Evolutionary conservation across 116 monocot genomes (phyloP), one percentile per base, ranked within the genome.

Genomic region (Cymodocea nodosa): DNA sequence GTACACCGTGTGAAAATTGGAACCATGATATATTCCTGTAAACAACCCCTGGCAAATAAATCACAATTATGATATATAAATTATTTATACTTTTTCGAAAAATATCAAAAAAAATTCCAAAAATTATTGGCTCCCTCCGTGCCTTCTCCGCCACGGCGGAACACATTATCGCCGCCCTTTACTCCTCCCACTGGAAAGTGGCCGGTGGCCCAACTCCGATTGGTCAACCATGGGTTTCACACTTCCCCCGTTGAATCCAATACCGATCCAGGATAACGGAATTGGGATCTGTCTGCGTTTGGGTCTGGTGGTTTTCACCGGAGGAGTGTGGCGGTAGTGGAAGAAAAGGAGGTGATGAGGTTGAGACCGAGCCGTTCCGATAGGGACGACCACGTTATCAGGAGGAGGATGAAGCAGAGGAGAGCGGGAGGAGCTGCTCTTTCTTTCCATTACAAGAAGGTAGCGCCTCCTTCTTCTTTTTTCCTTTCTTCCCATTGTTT

Each of bases 341-440:
- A 4, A 6, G 13, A 23, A 12, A 58, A 14, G 20, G 23, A 9
- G 44, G 44, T 44, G 44, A 44, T 44, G 13, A 58, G 25, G 5
- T 58, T 23, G 19, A 58, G 22, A 23, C 25, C 58, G 25, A 58
- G 58, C 23, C 23, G 20, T 25, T 58, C 25, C 58, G 8, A 58
- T 58, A 23, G 25, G 14, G 24, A 11, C 14, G 15, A 23, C 23
- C 35, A 17, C 37, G 11, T 18, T 9, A 40, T 14, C 10, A 40
- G 18, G 40, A 62, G 62, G 62, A 62, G 17, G 44, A 36, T 20
- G 62, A 44, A 40, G 62, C 44, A 62, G 62, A 62, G 62, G 62
- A 62, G 37, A 18, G n/a, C 10, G 15, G 62, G 44, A 62, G 11
- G 37, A 18, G 35, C 12, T 62, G 44, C 36, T n/a, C 19, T 62